A percentile compares a stretch with the other conserved stretches of the same genome.
Conservation (phyloP, 1,284 basidiomycete species). For the Leccinum insolens region DNA sequence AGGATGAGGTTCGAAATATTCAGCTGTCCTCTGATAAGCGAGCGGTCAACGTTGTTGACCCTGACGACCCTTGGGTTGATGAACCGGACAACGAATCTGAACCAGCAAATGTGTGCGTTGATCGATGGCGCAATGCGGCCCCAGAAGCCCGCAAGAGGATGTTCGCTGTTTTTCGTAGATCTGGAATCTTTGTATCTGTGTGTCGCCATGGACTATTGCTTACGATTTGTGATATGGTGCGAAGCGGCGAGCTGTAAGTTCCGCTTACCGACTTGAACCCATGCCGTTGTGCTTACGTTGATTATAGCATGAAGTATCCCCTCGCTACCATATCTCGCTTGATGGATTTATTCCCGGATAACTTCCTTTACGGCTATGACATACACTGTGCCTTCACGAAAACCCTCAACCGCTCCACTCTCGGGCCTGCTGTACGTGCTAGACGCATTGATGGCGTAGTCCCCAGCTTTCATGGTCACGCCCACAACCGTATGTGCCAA, state of each 20-base stretch:
- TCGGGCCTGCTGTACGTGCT: neutral
- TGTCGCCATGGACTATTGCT: neutral
- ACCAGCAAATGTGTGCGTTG: neutral
- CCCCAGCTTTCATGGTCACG: neutral
- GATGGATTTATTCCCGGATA: neutral
- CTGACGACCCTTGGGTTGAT: neutral
- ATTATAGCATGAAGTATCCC: neutral
- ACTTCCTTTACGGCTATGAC: neutral
- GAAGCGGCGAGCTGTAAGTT: neutral
- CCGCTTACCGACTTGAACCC: neutral
- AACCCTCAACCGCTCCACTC: neutral
- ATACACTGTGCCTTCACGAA: neutral
- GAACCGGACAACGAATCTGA: neutral
- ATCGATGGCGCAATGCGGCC: neutral
- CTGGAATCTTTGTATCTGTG: neutral
- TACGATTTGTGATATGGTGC: neutral
- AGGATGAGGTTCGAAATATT: neutral
- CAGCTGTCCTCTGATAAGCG: neutral
- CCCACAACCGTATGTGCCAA: neutral
- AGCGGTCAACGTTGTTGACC: neutral
- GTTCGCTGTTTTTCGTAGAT: neutral
- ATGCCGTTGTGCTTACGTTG: neutral
- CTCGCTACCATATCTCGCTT: neutral
- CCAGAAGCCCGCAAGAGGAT: neutral
- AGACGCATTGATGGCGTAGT: neutral